Evolutionary conservation across 2,329 filamentous ascomycete genomes (phyloP).

Genomic region (Nigrospora oryzae): DNA sequence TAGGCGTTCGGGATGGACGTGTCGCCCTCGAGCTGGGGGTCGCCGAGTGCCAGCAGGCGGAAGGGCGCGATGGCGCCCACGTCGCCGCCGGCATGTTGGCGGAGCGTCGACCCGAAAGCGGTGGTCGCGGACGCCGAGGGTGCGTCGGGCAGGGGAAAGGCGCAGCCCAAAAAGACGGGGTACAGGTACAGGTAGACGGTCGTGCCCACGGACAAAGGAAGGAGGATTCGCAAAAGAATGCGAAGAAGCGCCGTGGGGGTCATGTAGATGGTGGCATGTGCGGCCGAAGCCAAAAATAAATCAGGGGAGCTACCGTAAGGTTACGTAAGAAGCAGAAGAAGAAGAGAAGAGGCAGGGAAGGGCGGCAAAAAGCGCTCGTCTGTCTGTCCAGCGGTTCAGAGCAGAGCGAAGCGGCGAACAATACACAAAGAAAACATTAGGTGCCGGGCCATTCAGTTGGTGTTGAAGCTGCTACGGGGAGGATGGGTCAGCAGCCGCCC

Average conservation of each 20-base stretch:
- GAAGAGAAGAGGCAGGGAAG: too few relatives aligned
- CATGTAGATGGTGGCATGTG: constrained; percentile 36
- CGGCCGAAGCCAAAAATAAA: constrained; percentile 13
- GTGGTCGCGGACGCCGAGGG: constrained; percentile 8
- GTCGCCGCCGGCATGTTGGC: constrained; percentile 18
- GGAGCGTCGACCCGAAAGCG: constrained; percentile 29
- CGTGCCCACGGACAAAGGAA: constrained; percentile 60
- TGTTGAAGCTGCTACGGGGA: too few relatives aligned
- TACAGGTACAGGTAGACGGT: constrained; percentile 83
- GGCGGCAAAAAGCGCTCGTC: background rate
- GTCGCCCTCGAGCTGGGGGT: constrained; percentile 91
- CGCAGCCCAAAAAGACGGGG: constrained; percentile 71
- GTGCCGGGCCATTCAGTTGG: too few relatives aligned
- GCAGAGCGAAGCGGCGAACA: too few relatives aligned
- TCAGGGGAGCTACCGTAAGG: background rate
- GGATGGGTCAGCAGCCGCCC: too few relatives aligned
- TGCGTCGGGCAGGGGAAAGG: constrained; percentile 53
- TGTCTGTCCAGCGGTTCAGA: too few relatives aligned
- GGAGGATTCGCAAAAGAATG: constrained; percentile 45
- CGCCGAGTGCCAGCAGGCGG: constrained; percentile 77
- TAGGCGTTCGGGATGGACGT: constrained; percentile 63
- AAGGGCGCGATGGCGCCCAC: constrained; percentile 56
- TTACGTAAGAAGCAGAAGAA: background rate
- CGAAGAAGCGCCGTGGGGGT: constrained; percentile 43
- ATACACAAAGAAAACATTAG: too few relatives aligned